Base-by-base conservation (phyloP, 306 rosid species). In the Prunus kanzakura region DNA sequence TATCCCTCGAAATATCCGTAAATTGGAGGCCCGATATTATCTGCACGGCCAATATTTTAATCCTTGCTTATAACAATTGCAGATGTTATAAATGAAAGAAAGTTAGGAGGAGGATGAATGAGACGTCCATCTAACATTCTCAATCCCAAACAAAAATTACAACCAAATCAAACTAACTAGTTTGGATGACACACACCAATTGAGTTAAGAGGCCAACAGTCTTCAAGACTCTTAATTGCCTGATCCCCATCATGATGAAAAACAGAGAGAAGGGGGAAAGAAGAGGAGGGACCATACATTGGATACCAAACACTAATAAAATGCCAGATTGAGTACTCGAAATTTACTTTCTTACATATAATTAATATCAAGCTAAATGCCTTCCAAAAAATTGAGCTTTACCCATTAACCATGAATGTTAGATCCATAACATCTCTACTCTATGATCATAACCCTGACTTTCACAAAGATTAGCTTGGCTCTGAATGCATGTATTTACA, bases 401-500 rank as follows among this genome's bases (percentile, higher is more conserved):
- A 27, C 45, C 16, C 67, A 63, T 13, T 30, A 5, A n/a, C 43
- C 30, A 27, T n/a, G 8, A 15, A 72, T 18, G 11, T 19, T 30
- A 19, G 32, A 72, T 72, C 35, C 4, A 5, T 63, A 29, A 32
- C 50, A 73, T 29, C 63, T 49, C 67, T 29, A 18, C 20, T 45
- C 54, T 62, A 79, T 64, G 60, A 73, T 46, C 55, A 78, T 38
- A 38, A 76, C 91, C 97, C 93, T 87, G 83, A 87, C 82, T 74
- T 81, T 87, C 89, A 79, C 66, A 73, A 16, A 93, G 85, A 81
- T 91, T 85, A 55, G 93, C 96, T 77, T 89, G 97, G 85, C 97
- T 87, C 79, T 93, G 98, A 71, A 93, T 72, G 45, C 98, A 84
- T 0, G 98, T 91, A 80, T 93, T 93, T 66, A 93, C 15, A 16